Conservation (phyloP, 1,284 basidiomycete species). For the Rhizopogon parksii region DNA sequence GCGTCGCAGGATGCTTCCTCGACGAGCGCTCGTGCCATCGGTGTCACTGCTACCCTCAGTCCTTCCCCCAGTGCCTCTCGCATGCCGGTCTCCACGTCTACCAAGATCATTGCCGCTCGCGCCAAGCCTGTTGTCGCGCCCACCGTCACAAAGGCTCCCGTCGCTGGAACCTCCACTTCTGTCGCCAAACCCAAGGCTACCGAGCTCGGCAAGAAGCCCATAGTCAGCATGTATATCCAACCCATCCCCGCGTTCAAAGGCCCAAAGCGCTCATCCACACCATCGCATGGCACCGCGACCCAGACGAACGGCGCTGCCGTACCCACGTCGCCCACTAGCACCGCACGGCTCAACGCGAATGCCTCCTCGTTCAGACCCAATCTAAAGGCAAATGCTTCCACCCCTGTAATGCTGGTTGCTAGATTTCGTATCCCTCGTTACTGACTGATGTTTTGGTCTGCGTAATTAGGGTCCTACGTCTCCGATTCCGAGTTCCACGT, state of each 20-base stretch:
- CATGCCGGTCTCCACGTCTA: conserved; percentile 21
- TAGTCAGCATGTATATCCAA: conserved; percentile 69
- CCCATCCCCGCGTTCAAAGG: conserved; percentile 91
- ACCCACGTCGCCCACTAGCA: conserved; percentile 38
- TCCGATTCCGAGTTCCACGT: conserved; percentile 35
- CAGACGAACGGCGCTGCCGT: conserved; percentile 28
- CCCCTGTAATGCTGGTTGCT: conserved; percentile 43
- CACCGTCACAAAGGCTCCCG: conserved; percentile 30
- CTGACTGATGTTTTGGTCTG: conserved; percentile 17
- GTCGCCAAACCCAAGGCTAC: conserved; percentile 29
- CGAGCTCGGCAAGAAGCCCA: conserved; percentile 26
- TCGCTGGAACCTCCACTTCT: conserved; percentile 21
- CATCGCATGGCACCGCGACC: conserved; percentile 25
- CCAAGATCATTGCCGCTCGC: conserved; percentile 22
- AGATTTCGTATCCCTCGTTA: conserved; percentile 13
- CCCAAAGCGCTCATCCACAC: conserved; percentile 33
- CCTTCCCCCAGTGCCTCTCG: conserved; percentile 31
- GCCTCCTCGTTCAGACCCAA: conserved; percentile 80
- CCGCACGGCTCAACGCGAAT: conserved; percentile 58
- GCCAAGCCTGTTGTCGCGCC: conserved; percentile 29
- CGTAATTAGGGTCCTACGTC: conserved; percentile 40
- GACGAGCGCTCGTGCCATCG: conserved; percentile 59
- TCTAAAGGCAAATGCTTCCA: conserved; percentile 71
- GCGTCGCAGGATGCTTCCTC: conserved; percentile 63
- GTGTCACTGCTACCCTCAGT: conserved; percentile 32